Conservation (phyloP, 495 filamentous ascomycete genomes). For the Trichocladium antarcticum region DNA sequence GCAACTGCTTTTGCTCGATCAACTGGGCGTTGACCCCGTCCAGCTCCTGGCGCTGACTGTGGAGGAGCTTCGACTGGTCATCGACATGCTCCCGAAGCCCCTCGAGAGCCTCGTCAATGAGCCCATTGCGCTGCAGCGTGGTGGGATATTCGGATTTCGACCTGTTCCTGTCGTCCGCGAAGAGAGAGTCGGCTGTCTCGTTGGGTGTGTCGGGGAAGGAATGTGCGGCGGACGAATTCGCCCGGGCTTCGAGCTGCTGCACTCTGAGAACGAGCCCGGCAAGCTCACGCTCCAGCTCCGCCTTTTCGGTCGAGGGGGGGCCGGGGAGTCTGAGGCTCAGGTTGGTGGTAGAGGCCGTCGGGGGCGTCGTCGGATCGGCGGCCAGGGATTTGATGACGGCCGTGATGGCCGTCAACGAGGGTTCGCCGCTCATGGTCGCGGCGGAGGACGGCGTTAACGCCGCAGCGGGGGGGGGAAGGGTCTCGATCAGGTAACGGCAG, state of each 20-base stretch:
- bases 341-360: constrained; percentile 21
- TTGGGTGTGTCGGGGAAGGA: constrained; percentile 54
- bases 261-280: constrained; percentile 55
- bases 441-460: constrained; percentile 8
- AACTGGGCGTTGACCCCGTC: constrained; percentile 57
- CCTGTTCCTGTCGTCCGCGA: constrained; percentile 34
- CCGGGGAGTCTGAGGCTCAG: constrained; percentile 53
- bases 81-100: constrained; percentile 64
- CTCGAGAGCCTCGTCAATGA: constrained; percentile 57
- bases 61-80: constrained; percentile 67
- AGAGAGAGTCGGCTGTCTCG: constrained; percentile 43
- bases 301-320: constrained; percentile 49
- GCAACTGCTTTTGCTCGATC: constrained; percentile 51
- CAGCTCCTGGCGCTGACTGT: constrained; percentile 60
- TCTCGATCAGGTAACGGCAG: constrained; percentile 3
- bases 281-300: constrained; percentile 58
- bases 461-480: constrained; percentile 9
- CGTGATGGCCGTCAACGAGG: constrained; percentile 51
- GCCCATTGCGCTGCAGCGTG: constrained; percentile 25
- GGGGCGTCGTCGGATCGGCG: constrained; percentile 29
- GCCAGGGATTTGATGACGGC: constrained; percentile 54
- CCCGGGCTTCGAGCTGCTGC: constrained; percentile 56
- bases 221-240: constrained; percentile 43
- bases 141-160: constrained; percentile 17
- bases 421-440: constrained; percentile 46